Evolutionary conservation across 345 rosid species (phyloP), one percentile per base, ranked within the genome.

Genomic region (Erucastrum elatum): DNA sequence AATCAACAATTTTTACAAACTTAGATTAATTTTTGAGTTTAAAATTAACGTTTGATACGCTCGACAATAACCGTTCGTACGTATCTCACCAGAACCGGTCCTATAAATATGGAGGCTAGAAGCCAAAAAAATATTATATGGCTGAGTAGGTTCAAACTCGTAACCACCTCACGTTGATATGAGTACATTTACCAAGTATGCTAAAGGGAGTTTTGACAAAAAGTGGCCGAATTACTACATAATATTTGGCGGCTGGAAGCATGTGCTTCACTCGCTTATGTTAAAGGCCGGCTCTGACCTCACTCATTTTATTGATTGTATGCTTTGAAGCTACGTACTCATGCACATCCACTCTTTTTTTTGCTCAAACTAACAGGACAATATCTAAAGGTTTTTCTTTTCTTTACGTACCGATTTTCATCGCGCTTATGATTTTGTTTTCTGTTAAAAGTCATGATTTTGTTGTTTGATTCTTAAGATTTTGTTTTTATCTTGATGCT

Each of bases 361-460:
- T 58, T 59, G 31, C 25, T 1, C 33, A 64, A 64, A 33, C 41
- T 31, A 63, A 63, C 21, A 63, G 6, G 66, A 62, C 66, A 62
- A 30, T 30, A 62, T 13, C 21, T 13, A 62, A 62, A 62, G 21
- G 35, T 7, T 61, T 61, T 2, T 21, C 21, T 29, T 29, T 63
- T 63, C 25, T n/a, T 11, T 63, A 63, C 66, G 66, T 63, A 63
- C 41, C 25, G 37, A 31, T n/a, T 63, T 30, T 30, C 39, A 13
- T 62, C 1, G 25, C 16, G 25, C 10, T 30, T 39, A 62, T 62
- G 39, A 62, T 62, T 15, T 63, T 63, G 12, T 8, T 63, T 63
- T 62, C 21, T 63, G 67, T 64, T 33, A 15, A 64, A 33, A 26
- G 46, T 34, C 68, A 64, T 64, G 27, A 64, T 15, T 64, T 62